Evolutionary conservation across 148 eudicot genomes (phyloP).

Genomic region (Cornus kousa): DNA sequence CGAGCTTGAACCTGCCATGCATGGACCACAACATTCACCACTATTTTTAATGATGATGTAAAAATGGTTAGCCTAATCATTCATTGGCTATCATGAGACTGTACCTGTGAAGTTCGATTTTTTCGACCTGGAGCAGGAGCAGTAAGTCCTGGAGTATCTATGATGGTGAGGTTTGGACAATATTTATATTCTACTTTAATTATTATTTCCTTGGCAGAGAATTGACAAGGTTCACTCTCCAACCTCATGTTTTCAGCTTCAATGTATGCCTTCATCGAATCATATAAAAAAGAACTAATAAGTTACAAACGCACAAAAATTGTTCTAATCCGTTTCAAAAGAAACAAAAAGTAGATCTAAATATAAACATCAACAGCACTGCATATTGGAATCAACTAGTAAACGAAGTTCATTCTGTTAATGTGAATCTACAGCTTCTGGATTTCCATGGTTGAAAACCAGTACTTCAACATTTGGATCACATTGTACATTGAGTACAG

Average conservation of each 20-base stretch:
- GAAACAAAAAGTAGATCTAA: not conserved
- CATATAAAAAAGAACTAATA: constrained; percentile 2
- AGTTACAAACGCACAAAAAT: not conserved
- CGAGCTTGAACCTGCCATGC: constrained; percentile 80
- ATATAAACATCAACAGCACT: not conserved
- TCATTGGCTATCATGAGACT: not conserved
- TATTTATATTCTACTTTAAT: constrained; percentile 81
- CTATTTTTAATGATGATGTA: not conserved
- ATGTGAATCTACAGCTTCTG: not conserved
- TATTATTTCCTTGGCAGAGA: constrained; percentile 90
- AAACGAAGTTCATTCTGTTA: not conserved
- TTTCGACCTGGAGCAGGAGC: constrained; percentile 96
- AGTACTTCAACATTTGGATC: not conserved
- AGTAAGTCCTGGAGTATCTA: constrained; percentile 96
- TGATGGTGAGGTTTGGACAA: constrained; percentile 95
- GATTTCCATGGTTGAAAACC: not conserved
- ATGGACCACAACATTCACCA: constrained; percentile 9
- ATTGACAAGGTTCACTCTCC: constrained; percentile 80
- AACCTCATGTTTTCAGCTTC: constrained; percentile 98
- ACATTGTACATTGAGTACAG: not conserved
- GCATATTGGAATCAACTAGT: not conserved
- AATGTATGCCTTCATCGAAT: constrained; percentile 65
- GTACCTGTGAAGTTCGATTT: constrained; percentile 77
- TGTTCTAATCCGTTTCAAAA: not conserved
- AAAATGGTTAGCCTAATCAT: constrained; percentile 6